Base-by-base conservation (phyloP, 768 basidiomycete species). In the Trametes meyenii region DNA sequence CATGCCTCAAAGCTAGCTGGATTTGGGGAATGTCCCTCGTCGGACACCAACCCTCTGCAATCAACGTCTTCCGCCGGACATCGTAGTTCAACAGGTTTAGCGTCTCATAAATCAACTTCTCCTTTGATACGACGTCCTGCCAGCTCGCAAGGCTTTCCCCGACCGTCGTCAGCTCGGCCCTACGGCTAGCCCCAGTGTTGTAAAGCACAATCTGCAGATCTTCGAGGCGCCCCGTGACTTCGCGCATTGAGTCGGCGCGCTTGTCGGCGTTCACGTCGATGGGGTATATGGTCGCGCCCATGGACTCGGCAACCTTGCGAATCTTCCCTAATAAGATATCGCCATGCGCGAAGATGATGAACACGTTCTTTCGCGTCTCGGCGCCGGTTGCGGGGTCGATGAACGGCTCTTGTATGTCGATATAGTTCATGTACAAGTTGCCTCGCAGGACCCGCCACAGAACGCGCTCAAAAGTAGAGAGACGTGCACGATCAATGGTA, bases 321-420 rank as follows among this genome's bases (percentile, higher is more conserved):
- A 99, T 98, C 83, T 98, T 99, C 64, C 92, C 84, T 29, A 99
- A 85, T 21, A 98, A 80, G 19, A 90, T 87, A 40, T 92, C 88
- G 17, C 97, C 97, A 67, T 99, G 96, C 0, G 97, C 97, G 69
- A 99, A 99, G 72, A 99, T 98, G 77, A 99, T 96, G 79, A 99
- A 99, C 42, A 98, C 97, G 69, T 98, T 95, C 84, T 98, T 99
- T 79, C 91, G 86, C 21, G 90, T 91, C 77, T 96, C 92, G 19
- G 77, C 79, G 38, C 89, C 90, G 0, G 92, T 92, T 21, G 80
- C 82, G 14, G 95, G 90, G 71, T 98, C 94, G 59, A 94, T 81
- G 69, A 98, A 97, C 6, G 94, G 90, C 66, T 96, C 93, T 40
- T 84, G 82, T 67, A 99, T 98, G 75, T 98, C 96, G 55, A 89